phyloP scores from a whole-genome alignment of 768 basidiomycete genomes.

The Asterophora parasitica region DNA sequence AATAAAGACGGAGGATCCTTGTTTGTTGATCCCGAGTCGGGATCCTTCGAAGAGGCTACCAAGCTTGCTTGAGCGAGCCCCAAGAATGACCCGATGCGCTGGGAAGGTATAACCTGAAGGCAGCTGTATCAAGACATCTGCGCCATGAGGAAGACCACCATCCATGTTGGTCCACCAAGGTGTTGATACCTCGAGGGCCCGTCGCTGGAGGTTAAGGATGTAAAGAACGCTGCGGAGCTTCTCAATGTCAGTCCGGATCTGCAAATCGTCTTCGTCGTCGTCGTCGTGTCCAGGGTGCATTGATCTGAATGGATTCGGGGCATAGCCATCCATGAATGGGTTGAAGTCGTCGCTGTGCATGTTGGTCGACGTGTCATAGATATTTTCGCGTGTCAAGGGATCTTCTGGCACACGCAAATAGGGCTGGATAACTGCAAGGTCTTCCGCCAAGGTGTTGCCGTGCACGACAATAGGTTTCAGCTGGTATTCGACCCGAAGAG shows the following conservation, averaged over 20 bases:
- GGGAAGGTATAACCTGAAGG: conserved; percentile 42
- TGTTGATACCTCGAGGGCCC: conserved; percentile 16
- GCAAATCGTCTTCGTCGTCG: conserved; percentile 33
- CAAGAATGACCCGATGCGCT: conserved; percentile 64
- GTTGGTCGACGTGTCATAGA: neutral
- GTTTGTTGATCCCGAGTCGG: conserved; percentile 19
- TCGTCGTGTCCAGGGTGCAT: conserved; percentile 9
- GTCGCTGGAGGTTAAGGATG: conserved; percentile 26
- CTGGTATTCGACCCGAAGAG: conserved; percentile 68
- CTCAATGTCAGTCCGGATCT: conserved; percentile 33
- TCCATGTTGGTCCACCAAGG: conserved; percentile 10
- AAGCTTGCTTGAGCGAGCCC: conserved; percentile 50
- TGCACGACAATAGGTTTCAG: conserved; percentile 49
- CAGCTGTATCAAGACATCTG: conserved; percentile 56
- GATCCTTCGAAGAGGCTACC: conserved; percentile 35
- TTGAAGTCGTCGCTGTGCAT: neutral
- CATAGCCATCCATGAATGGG: too few species aligned
- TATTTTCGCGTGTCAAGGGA: neutral
- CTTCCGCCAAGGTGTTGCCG: conserved; percentile 57
- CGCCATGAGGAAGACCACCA: conserved; percentile 40
- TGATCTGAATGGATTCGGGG: neutral
- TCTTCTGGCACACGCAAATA: conserved; percentile 34
- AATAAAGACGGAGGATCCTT: conserved; percentile 26
- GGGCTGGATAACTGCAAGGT: conserved; percentile 64
- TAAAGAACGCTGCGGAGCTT: conserved; percentile 29